These are phyloP conservation scores for Vaccinium darrowii DNA, from an alignment of 148 eudicot genomes.

Conservation along the genomic window DNA sequence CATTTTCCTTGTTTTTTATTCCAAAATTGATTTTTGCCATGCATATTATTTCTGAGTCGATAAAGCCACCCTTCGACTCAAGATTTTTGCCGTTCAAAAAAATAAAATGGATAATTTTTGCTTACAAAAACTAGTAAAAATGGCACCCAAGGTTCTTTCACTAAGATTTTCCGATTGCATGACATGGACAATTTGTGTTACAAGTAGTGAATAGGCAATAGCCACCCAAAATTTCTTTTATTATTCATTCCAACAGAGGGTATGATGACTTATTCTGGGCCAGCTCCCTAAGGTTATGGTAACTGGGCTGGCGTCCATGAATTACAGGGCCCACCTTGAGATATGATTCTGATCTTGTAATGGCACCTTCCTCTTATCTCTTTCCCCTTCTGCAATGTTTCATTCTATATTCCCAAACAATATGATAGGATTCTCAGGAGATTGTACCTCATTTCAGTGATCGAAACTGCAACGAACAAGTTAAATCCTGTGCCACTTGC, in stretches of 20 bases:
- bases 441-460: neutral
- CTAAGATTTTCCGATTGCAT: neutral
- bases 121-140: neutral
- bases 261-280: too few species aligned
- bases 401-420: neutral
- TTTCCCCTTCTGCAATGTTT: neutral
- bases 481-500: neutral
- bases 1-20: too few species aligned
- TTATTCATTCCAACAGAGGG: too few species aligned
- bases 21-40: too few species aligned
- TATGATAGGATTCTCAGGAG: neutral
- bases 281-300: neutral
- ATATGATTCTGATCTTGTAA: slow-evolving; percentile 8
- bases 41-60: too few species aligned
- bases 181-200: neutral
- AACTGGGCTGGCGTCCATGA: slow-evolving; percentile 5
- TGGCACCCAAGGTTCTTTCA: neutral
- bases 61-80: too few species aligned
- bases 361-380: neutral
- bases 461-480: neutral
- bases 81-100: neutral
- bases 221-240: neutral
- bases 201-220: neutral
- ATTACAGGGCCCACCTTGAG: neutral
- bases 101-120: neutral